These are phyloP conservation scores for Fusarium sp. DNA, from an alignment of 2,329 filamentous ascomycete genomes.

Conservation along the genomic window DNA sequence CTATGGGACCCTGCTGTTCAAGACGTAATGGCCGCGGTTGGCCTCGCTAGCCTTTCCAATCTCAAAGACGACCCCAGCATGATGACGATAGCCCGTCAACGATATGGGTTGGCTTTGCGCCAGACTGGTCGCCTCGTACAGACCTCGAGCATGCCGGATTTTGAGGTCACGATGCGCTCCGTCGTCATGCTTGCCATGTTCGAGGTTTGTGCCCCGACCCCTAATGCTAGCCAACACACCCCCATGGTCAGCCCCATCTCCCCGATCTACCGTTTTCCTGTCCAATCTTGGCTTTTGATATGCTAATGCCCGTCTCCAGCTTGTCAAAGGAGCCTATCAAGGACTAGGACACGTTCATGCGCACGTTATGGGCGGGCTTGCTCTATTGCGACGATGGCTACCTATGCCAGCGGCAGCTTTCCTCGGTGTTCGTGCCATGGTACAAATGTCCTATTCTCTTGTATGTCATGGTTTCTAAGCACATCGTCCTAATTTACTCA, in stretches of 20 bases:
- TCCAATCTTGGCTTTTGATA: neutral
- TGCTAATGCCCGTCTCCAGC: conserved; percentile 43
- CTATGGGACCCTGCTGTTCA: conserved; percentile 53
- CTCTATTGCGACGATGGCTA: conserved; percentile 61
- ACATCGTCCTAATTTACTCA: conserved; percentile 10
- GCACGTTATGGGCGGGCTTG: conserved; percentile 68
- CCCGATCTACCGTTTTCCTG: neutral
- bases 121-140: conserved; percentile 56
- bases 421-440: conserved; percentile 60
- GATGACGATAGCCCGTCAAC: conserved; percentile 58
- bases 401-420: conserved; percentile 51
- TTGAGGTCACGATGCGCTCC: conserved; percentile 59
- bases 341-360: conserved; percentile 62
- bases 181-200: conserved; percentile 70
- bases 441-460: conserved; percentile 67
- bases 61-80: conserved; percentile 58
- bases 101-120: conserved; percentile 64
- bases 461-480: conserved; percentile 47
- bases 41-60: conserved; percentile 67
- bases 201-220: conserved; percentile 57
- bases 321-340: conserved; percentile 58
- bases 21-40: conserved; percentile 65
- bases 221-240: neutral
- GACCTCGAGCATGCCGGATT: conserved; percentile 45
- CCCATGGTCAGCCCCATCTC: conserved; percentile 20